phyloP scores from a whole-genome alignment of 1,284 basidiomycete genomes.

The Cryptococcus floricola region DNA sequence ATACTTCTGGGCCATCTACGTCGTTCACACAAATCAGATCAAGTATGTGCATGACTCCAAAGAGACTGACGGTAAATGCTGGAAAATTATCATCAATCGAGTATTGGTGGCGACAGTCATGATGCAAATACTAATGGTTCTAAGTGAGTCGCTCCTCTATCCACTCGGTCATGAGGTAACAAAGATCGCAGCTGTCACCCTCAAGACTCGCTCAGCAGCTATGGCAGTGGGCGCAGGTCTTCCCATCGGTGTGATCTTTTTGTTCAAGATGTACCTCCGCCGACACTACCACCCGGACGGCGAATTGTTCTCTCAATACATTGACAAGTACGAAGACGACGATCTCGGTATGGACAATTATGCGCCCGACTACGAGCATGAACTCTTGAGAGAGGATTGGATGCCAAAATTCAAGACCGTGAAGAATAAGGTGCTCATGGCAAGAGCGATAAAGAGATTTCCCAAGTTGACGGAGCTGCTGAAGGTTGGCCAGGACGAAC shows the following conservation, averaged over 20 bases:
- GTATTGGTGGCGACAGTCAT: constrained; percentile 25
- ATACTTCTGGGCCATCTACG: constrained; percentile 33
- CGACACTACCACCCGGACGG: constrained; percentile 13
- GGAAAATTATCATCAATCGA: constrained; percentile 32
- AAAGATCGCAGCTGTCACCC: constrained; percentile 3
- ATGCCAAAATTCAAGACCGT: constrained; percentile 17
- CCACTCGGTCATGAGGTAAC: not conserved
- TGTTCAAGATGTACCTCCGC: constrained; percentile 13
- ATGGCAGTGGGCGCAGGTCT: constrained; percentile 12
- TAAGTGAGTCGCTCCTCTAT: constrained; percentile 24
- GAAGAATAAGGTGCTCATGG: constrained; percentile 10
- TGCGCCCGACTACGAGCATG: constrained; percentile 12
- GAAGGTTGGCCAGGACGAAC: not conserved
- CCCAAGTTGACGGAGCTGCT: constrained; percentile 8
- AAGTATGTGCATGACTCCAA: constrained; percentile 32
- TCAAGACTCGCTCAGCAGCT: constrained; percentile 15
- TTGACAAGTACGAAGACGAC: constrained; percentile 5
- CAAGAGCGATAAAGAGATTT: constrained; percentile 5
- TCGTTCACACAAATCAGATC: constrained; percentile 29
- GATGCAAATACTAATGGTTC: constrained; percentile 35
- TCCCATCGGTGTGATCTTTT: constrained; percentile 9
- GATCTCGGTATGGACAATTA: not conserved
- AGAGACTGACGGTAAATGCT: constrained; percentile 36
- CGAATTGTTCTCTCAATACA: constrained; percentile 5
- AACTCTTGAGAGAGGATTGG: constrained; percentile 14